Evolutionary conservation across 2,329 filamentous ascomycete genomes (phyloP), one percentile per base, ranked within the genome.

Genomic region (Juglanconis sp.): DNA sequence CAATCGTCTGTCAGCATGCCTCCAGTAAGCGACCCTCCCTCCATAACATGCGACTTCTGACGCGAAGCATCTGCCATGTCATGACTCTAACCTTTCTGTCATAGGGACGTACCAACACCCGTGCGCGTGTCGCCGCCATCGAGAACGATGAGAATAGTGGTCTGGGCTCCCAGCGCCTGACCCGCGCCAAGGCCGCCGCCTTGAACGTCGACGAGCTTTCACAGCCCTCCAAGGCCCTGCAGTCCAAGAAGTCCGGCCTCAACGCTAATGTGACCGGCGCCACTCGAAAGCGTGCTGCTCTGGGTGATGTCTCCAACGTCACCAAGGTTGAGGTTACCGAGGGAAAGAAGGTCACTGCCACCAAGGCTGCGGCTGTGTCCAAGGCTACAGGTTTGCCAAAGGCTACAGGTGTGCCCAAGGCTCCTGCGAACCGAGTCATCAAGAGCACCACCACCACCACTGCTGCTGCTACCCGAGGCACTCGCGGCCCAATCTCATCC

Each of bases 251-350:
- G 74, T 77, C 86, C 15, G 76, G 81, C 34, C 74, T 78, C 66
- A 74, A 81, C 76, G 63, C 80, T 69, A 75, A 81, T 52, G 81
- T 80, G 63, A 71, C 69, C 52, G 74, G 75, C 60, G 58, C 50
- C 42, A 61, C 58, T 42, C 84, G 89, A 71, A 95, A 90, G 79
- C 91, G 95, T 71, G 85, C 89, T 68, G 93, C 91, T 53, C 84
- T 99, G 42, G 92, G 91, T 61, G 95, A 99, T 79, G 90, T 97
- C 68, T 98, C 92, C 84, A 99, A 99, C 78, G 89, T 96, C 65
- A 57, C 87, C 69, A 98, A 97, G 75, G 83, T 83, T 52, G 90
- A 91, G 57, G 81, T 76, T 5, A 79, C 81, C 64, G 89, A 91
- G 59, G 85, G 82, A 67, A 96, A 96, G 82, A 96, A 96, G 81